Base-by-base conservation (phyloP, 208 protist genomes). In the Trypanosoma vivax region DNA sequence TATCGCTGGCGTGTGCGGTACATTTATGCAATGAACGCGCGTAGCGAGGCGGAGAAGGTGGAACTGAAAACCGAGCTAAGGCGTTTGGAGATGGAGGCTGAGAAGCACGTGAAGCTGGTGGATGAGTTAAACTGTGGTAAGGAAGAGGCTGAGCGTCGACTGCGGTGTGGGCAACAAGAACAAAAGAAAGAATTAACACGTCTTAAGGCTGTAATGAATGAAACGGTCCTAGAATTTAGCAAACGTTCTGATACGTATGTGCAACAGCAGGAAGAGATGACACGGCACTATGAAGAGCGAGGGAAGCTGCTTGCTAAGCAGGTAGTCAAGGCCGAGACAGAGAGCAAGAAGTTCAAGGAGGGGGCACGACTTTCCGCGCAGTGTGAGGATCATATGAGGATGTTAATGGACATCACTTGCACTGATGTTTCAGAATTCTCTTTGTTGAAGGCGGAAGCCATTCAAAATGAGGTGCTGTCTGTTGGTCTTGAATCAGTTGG, bases 171-270 rank as follows among this genome's bases (percentile, higher is more conserved):
- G n/a, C 18, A 56, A 45, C n/a, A 50, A 65, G 67, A 63, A 41
- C 55, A 57, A 30, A 60, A 75, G 43, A 68, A 73, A 10, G 76
- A 79, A 23, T 41, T 79, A 37, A 31, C 34, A 21, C 63, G 69
- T 11, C 56, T 86, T 35, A 64, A 70, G 37, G 52, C 31, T 1
- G 50, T 60, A n/a, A 55, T 87, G 45, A 66, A 67, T 37, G 79
- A 80, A 24, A 65, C 80, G 59, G 70, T 68, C 11, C 35, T 58
- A n/a, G 74, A 87, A 57, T 87, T 87, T 33, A 73, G 61, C 33
- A 65, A 76, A 47, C 74, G 79, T 27, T 80, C 74, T 0, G 46
- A 51, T 16, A 80, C 75, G 0, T 83, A 83, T 48, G 49, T 80
- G 18, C 62, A 62, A 10, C 76, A 87, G 50, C 79, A 82, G 49